phyloP scores from a whole-genome alignment of 345 rosid species.

The Atalantia buxifolia region DNA sequence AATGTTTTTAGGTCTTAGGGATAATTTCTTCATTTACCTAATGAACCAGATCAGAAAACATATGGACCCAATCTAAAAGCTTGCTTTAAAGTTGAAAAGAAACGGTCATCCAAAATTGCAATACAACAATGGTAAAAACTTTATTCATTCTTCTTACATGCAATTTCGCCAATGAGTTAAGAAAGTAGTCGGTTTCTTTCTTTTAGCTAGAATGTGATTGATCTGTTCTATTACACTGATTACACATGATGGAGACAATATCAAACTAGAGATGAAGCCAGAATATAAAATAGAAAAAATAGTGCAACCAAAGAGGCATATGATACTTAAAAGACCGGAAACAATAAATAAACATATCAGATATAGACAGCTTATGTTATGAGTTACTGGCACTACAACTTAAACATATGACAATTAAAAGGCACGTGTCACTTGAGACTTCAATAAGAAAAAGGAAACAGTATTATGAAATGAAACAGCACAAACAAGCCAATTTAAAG shows the following conservation, averaged over 20 bases:
- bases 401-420: not conserved
- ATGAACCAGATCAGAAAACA: not conserved
- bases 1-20: not conserved
- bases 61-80: not conserved
- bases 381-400: not conserved
- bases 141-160: no score
- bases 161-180: not conserved
- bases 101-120: not conserved
- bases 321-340: not conserved
- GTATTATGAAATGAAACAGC: not conserved
- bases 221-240: not conserved
- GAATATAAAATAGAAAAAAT: not conserved
- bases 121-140: not conserved
- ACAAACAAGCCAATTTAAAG: not conserved
- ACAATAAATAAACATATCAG: not conserved
- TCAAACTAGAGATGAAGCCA: not conserved
- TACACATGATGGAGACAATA: not conserved
- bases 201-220: not conserved
- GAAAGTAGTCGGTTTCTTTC: not conserved
- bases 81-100: not conserved
- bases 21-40: not conserved
- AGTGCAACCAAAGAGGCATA: not conserved
- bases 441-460: not conserved
- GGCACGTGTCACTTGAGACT: not conserved
- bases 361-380: not conserved